These are phyloP conservation scores for Petunia hybrid DNA, from an alignment of 305 asterid genomes.

Conservation along the genomic window DNA sequence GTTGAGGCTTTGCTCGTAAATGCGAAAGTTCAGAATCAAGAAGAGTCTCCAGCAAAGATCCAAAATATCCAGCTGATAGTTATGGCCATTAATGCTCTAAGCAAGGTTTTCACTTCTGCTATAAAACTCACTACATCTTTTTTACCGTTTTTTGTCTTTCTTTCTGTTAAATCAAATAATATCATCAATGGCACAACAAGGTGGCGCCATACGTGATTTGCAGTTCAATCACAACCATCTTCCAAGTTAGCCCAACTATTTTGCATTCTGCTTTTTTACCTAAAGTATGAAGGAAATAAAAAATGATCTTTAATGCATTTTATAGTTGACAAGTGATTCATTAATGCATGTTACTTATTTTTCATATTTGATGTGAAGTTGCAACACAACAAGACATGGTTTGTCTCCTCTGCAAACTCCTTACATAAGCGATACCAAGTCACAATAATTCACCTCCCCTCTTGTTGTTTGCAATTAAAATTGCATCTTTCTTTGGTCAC, in stretches of 20 bases:
- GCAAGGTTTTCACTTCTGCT: slow-evolving; percentile 52
- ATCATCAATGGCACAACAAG: slow-evolving; percentile 15
- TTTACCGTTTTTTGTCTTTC: too few species aligned
- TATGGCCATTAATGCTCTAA: slow-evolving; percentile 95
- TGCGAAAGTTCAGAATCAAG: slow-evolving; percentile 45
- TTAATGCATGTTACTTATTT: too few species aligned
- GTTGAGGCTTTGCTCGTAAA: slow-evolving; percentile 67
- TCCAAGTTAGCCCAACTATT: slow-evolving; percentile 7
- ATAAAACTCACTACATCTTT: not conserved
- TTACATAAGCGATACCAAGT: not conserved
- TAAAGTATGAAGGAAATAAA: slow-evolving; percentile 21
- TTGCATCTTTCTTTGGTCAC: not conserved
- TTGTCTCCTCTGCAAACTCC: slow-evolving; percentile 14
- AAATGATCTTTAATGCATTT: too few species aligned
- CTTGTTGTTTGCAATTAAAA: not conserved
- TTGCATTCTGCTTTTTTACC: slow-evolving; percentile 15
- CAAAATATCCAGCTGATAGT: slow-evolving; percentile 70
- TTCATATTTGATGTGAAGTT: slow-evolving; percentile 17
- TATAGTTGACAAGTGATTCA: too few species aligned
- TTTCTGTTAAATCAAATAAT: slow-evolving; percentile 10
- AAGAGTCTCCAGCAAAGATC: slow-evolving; percentile 57
- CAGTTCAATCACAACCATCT: slow-evolving; percentile 21
- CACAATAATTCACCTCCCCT: slow-evolving; percentile 4
- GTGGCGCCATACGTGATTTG: not conserved
- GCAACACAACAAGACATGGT: slow-evolving; percentile 1